A percentile compares a stretch with the other conserved stretches of the same genome.
phyloP scores from a whole-genome alignment of 2,329 filamentous ascomycete genomes.

The Sarocladium strictum region DNA sequence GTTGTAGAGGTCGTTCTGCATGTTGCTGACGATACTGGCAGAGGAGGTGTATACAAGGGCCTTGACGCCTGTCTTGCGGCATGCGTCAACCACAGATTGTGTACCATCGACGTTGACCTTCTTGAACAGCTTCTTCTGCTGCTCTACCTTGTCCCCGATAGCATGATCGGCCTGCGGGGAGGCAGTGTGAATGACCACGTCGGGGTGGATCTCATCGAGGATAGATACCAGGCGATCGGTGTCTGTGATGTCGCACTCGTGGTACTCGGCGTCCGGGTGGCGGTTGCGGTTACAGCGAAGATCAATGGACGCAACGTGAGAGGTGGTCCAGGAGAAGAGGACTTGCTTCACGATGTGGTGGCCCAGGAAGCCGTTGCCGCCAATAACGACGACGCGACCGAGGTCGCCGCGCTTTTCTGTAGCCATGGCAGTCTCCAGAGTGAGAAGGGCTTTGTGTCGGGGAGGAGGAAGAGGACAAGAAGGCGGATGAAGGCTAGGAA shows the following conservation, averaged over 20 bases:
- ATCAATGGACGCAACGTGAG: slow-evolving; percentile 64
- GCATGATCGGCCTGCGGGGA: slow-evolving; percentile 56
- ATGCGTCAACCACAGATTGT: slow-evolving; percentile 67
- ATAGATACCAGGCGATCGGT: slow-evolving; percentile 52
- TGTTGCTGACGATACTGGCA: slow-evolving; percentile 81
- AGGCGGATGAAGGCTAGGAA: neutral
- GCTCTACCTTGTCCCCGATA: slow-evolving; percentile 38
- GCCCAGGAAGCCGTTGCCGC: slow-evolving; percentile 79
- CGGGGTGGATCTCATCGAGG: slow-evolving; percentile 62
- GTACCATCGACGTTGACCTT: slow-evolving; percentile 90
- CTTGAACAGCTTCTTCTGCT: slow-evolving; percentile 50
- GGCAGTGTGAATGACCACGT: slow-evolving; percentile 88
- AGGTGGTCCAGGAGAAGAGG: slow-evolving; percentile 42
- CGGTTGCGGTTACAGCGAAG: slow-evolving; percentile 66
- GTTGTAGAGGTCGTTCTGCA: slow-evolving; percentile 70
- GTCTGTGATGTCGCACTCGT: slow-evolving; percentile 74
- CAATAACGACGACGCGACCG: slow-evolving; percentile 70
- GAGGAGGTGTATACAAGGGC: slow-evolving; percentile 89
- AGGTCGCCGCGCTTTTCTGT: slow-evolving; percentile 38
- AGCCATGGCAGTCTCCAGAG: slow-evolving; percentile 11
- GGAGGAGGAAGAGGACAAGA: neutral
- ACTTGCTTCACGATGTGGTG: slow-evolving; percentile 75
- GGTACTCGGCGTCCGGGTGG: slow-evolving; percentile 54
- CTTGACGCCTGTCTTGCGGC: slow-evolving; percentile 64
- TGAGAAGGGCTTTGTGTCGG: neutral